Percentiles rank a stretch among this genome's conserved stretches.
Evolutionary conservation across 108 stramenopile genomes (phyloP).

Genomic region (Cyclotella kingstonii): DNA sequence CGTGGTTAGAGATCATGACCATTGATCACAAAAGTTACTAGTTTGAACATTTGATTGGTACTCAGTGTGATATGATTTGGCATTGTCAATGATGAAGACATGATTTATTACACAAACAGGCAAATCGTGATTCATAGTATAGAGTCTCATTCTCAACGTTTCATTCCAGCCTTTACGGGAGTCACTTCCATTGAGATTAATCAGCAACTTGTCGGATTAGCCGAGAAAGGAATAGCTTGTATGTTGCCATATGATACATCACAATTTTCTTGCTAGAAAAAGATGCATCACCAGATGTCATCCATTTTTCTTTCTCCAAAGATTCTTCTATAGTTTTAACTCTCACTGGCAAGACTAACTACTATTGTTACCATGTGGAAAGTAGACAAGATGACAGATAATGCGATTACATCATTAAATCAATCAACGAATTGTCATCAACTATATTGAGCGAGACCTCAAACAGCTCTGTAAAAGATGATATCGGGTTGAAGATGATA

Average conservation of each 20-base stretch:
- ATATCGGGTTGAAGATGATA: too few relatives aligned
- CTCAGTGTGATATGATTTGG: too few relatives aligned
- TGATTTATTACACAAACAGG: too few relatives aligned
- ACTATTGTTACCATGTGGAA: background rate
- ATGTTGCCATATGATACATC: background rate
- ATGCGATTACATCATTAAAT: background rate
- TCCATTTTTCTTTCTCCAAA: background rate
- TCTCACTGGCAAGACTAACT: background rate
- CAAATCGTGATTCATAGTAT: too few relatives aligned
- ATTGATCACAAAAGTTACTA: too few relatives aligned
- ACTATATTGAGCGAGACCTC: too few relatives aligned
- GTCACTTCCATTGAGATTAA: background rate
- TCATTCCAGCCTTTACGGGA: conserved; percentile 8
- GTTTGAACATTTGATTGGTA: too few relatives aligned
- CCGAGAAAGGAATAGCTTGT: background rate
- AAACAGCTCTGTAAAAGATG: too few relatives aligned
- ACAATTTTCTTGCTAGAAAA: background rate
- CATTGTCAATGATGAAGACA: too few relatives aligned
- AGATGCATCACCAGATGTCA: background rate
- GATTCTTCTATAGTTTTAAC: background rate
- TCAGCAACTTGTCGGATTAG: background rate
- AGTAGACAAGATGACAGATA: background rate
- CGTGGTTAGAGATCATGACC: too few relatives aligned
- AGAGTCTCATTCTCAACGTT: conserved; percentile 4
- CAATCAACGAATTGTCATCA: too few relatives aligned